Base-by-base conservation (phyloP, 805 yeast genomes). In the Teunomyces funiuensis region DNA sequence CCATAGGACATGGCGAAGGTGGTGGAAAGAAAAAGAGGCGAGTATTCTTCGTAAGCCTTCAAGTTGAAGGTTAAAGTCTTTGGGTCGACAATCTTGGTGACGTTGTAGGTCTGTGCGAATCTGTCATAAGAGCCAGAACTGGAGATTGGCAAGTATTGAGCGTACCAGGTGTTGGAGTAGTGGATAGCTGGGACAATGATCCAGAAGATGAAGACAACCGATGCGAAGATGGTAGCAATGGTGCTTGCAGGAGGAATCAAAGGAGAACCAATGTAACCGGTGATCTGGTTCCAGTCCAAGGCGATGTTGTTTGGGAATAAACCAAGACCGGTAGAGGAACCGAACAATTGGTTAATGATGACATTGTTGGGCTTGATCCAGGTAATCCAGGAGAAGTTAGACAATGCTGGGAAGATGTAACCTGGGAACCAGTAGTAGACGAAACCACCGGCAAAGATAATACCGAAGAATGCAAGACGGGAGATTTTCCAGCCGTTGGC, bases 201-300 rank as follows among this genome's bases (percentile, higher is more conserved):
- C 79, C 82, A 79, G 53, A 74, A 74, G 28, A 69, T 56, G 22
- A 60, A 33, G 45, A 51, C 63, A 41, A 63, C 46, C 7, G 63
- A 55, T 8, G 43, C 34, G 29, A 78, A 61, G 30, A 76, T 55
- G 16, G 80, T 66, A 25, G 75, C 60, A 16, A 78, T 67, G n/a
- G 76, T 63, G 11, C 73, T 59, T 19, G 76, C 73, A 14, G 88
- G 88, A 7, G 86, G 83, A 40, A 80, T 69, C 54, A 83, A 69
- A 8, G 88, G 88, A 15, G 82, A 76, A 13, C 82, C 82, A 47
- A 77, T 62, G 60, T 71, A 75, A 43, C 70, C 73, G 6, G 80
- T 74, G 29, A 82, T 66, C 53, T 79, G 79, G 52, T 76, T 75
- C 87, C 87, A 83, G 60, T 83, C 88, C 52, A 83, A 81, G 13